Evolutionary conservation across 139 green algal species (phyloP), one percentile per base, ranked within the genome.

Genomic region (Monoraphidium neglectum): DNA sequence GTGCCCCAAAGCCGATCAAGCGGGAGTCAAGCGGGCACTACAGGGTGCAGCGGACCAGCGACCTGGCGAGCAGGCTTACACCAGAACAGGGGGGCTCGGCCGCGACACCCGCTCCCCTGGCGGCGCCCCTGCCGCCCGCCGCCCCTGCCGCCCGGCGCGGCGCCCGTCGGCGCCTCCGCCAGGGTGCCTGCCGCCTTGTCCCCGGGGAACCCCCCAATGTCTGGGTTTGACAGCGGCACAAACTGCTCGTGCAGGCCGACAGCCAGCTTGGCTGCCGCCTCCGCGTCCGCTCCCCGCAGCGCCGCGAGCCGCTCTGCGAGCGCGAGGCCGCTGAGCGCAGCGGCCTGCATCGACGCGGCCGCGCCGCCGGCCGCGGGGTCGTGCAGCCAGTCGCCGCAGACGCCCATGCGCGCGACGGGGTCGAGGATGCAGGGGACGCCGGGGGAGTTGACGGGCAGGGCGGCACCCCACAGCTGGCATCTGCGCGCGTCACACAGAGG

Each of bases 351-450:
- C 38, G 63, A 61, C 1, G 75, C 75, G 43, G 63, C 66, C 40
- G 38, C 21, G 56, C 18, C n/a, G 60, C 78, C 83, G 36, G 81
- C 75, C 8, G 79, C 82, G 0, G 37, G 62, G n/a, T n/a, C n/a
- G n/a, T n/a, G n/a, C n/a, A 94, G 79, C 92, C 92, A 96, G 69
- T 96, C 92, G 3, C 92, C 92, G 69, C 79, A 91, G 16, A 95
- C 86, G 2, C 88, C 86, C 23, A 91, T 87, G 0, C 88, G 61
- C 0, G 75, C 77, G 4, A 71, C 38, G 0, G 87, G 64, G 68
- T 96, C 92, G 32, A 92, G 83, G 10, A 96, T 88, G 84, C 78
- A 91, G 0, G 81, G 69, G 46, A 90, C 83, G 0, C 68, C 68
- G 1, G 87, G 87, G 0, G 74, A 83, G 75, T 94, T 96, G 49